Evolutionary conservation across 148 eudicot genomes (phyloP).

Genomic region (Diospyros kaki): DNA sequence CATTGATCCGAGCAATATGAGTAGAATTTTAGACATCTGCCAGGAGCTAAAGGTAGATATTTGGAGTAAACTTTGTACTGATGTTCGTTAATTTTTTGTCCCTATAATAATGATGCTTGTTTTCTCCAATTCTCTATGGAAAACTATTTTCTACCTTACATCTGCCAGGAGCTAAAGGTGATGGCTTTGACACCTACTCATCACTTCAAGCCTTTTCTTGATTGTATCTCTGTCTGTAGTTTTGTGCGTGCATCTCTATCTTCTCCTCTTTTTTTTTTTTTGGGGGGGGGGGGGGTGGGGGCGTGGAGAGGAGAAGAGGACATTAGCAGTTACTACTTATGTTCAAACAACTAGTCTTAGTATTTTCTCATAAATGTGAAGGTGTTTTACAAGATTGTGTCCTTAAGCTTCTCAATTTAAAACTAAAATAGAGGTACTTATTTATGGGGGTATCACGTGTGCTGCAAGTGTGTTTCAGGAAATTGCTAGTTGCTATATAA

Average conservation of each 20-base stretch:
- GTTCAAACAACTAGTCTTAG: neutral
- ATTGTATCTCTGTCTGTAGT: too few relatives aligned
- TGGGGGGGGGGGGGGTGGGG: neutral
- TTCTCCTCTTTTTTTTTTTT: neutral
- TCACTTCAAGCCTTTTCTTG: neutral
- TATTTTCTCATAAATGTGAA: neutral
- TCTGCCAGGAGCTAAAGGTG: conserved; percentile 85
- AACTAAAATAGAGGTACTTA: neutral
- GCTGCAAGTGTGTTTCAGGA: neutral
- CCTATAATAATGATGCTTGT: neutral
- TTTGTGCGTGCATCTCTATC: too few relatives aligned
- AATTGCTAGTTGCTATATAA: neutral
- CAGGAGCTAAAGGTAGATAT: conserved; percentile 70
- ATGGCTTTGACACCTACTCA: neutral
- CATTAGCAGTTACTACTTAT: too few relatives aligned
- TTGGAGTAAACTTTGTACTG: neutral
- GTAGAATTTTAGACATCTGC: conserved; percentile 61
- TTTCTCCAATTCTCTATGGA: neutral
- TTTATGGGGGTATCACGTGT: neutral
- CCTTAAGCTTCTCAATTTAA: neutral
- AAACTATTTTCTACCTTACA: conserved; percentile 17
- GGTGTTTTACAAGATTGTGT: neutral
- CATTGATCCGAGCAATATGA: conserved; percentile 44
- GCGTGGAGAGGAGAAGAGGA: too few relatives aligned
- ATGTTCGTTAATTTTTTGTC: neutral